Conservation (phyloP, 2,329 filamentous ascomycete genomes). For the Monilinia fructicola region DNA sequence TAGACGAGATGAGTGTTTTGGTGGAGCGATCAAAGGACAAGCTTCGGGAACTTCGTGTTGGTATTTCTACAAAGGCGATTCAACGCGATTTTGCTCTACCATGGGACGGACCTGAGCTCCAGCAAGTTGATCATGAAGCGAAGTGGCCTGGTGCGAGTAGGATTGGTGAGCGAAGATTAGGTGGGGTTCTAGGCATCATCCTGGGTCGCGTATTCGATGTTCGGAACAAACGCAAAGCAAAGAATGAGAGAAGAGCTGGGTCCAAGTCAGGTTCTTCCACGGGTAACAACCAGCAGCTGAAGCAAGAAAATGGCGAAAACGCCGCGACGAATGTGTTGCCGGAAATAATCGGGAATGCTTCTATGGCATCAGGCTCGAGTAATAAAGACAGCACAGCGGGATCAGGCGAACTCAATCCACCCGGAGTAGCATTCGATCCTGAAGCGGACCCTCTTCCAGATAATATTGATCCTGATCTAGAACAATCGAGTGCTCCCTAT, state of each 20-base stretch:
- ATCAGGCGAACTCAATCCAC: slow-evolving; percentile 27
- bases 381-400: slow-evolving; percentile 25
- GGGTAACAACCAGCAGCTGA: not conserved
- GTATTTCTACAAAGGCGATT: slow-evolving; percentile 57
- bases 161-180: slow-evolving; percentile 63
- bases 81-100: slow-evolving; percentile 55
- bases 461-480: slow-evolving; percentile 19
- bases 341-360: not conserved
- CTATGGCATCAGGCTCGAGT: not conserved
- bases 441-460: slow-evolving; percentile 23
- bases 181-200: slow-evolving; percentile 67
- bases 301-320: slow-evolving; percentile 3
- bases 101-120: slow-evolving; percentile 62
- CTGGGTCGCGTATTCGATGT: slow-evolving; percentile 67
- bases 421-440: slow-evolving; percentile 28
- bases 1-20: slow-evolving; percentile 78
- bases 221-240: slow-evolving; percentile 40
- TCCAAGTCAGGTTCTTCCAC: not conserved
- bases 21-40: slow-evolving; percentile 67
- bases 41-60: slow-evolving; percentile 70
- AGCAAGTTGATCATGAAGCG: slow-evolving; percentile 62
- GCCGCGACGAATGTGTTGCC: not conserved
- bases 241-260: slow-evolving; percentile 32
- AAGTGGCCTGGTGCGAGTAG: slow-evolving; percentile 55
- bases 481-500: slow-evolving; percentile 21